Conservation (phyloP, 2,329 filamentous ascomycete genomes). For the Ascochyta clinopodiicola region DNA sequence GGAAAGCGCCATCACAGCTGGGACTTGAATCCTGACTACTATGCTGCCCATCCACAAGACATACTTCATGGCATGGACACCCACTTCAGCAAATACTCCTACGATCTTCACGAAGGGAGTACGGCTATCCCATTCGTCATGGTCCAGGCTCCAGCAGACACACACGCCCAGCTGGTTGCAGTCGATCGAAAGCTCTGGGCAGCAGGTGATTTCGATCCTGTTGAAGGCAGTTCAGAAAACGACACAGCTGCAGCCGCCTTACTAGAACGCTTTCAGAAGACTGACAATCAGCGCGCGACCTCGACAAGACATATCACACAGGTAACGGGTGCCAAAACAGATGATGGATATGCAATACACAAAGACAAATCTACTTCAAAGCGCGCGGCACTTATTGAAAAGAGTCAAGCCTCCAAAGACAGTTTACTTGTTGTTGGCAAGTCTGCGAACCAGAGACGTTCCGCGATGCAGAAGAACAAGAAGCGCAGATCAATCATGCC, state of each 20-base stretch:
- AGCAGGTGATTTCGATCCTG: background rate
- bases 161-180: conserved; percentile 3
- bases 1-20: background rate
- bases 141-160: conserved; percentile 4
- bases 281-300: background rate
- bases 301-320: background rate
- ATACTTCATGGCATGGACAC: conserved; percentile 12
- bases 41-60: background rate
- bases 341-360: background rate
- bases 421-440: conserved; percentile 3
- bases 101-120: conserved; percentile 5
- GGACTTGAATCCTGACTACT: background rate
- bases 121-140: conserved; percentile 8
- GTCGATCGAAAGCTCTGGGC: conserved; percentile 2
- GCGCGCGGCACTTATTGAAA: conserved; percentile 10
- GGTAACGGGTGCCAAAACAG: background rate
- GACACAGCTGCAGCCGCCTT: background rate
- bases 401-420: background rate
- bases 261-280: background rate
- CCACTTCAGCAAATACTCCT: conserved; percentile 13
- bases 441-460: conserved; percentile 9
- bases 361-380: background rate
- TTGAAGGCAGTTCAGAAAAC: background rate
- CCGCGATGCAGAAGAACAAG: conserved; percentile 12
- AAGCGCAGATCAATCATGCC: conserved; percentile 12